Conservation (phyloP, 2,329 filamentous ascomycete species). For the Gaeumannomyces sp. region DNA sequence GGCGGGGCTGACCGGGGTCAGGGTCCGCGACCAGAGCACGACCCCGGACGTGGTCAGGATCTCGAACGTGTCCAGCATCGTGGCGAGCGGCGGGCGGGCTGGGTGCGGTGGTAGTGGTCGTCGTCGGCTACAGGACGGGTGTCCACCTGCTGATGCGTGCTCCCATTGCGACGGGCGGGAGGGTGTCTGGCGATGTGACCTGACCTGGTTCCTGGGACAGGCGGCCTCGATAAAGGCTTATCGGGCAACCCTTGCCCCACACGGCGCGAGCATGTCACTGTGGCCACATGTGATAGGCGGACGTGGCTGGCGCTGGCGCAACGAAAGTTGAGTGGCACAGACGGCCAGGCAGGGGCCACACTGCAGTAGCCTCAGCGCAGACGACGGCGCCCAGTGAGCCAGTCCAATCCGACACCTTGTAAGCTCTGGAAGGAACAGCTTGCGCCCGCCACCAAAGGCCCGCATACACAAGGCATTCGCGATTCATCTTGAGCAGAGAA, state of each 20-base stretch:
- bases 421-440: not conserved
- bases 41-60: conserved; percentile 94
- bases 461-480: not conserved
- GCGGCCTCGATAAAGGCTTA: not conserved
- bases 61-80: conserved; percentile 94
- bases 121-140: not conserved
- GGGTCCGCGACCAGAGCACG: conserved; percentile 90
- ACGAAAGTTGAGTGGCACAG: no score
- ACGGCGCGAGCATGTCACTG: not conserved
- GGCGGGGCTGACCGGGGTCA: conserved; percentile 70
- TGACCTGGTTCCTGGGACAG: not conserved
- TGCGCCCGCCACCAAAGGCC: not conserved
- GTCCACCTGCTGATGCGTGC: not conserved
- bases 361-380: no score
- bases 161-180: not conserved
- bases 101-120: not conserved
- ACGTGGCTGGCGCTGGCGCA: not conserved
- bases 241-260: not conserved
- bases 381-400: no score
- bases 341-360: no score
- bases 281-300: not conserved
- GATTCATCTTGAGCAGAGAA: not conserved
- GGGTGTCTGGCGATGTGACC: not conserved
- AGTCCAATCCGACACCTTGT: not conserved
- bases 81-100: conserved; percentile 13